phyloP scores from a whole-genome alignment of 202 grass and related monocot species.

The Carex sylvatica region DNA sequence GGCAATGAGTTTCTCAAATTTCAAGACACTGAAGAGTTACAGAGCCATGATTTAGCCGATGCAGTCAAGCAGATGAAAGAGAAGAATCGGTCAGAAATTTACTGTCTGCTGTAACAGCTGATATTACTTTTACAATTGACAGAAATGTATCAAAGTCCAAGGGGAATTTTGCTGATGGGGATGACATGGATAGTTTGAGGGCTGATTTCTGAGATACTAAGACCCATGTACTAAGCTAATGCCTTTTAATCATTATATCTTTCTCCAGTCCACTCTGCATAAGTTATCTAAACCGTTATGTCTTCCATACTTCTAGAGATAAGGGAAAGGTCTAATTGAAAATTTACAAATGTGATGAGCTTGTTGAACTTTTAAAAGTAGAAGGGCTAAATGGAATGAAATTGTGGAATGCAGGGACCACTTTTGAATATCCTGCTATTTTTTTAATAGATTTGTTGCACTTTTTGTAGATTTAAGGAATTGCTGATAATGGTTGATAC shows the following conservation, averaged over 20 bases:
- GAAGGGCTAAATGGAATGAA: constrained; percentile 8
- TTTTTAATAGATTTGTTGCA: neutral
- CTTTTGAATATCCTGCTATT: neutral
- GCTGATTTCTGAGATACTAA: neutral
- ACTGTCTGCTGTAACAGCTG: neutral
- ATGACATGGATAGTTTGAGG: neutral
- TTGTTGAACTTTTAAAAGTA: constrained; percentile 1
- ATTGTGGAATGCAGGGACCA: neutral
- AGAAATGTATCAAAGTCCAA: neutral
- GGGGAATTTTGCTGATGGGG: neutral
- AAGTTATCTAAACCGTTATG: neutral
- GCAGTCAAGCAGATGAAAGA: constrained; percentile 99
- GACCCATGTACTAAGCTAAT: neutral
- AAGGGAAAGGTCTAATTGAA: neutral
- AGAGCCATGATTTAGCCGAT: constrained; percentile 97
- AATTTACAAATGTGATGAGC: neutral
- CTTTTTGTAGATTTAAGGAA: constrained; percentile 83
- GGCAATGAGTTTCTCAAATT: constrained; percentile 98
- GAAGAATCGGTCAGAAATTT: constrained; percentile 63
- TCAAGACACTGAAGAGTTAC: constrained; percentile 98
- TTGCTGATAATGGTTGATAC: constrained; percentile 98
- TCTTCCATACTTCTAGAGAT: neutral
- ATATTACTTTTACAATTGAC: neutral
- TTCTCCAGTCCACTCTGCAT: neutral
- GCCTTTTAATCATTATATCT: neutral